Evolutionary conservation across 2,329 filamentous ascomycete species (phyloP).

Genomic region (Talaromyces marneffei): DNA sequence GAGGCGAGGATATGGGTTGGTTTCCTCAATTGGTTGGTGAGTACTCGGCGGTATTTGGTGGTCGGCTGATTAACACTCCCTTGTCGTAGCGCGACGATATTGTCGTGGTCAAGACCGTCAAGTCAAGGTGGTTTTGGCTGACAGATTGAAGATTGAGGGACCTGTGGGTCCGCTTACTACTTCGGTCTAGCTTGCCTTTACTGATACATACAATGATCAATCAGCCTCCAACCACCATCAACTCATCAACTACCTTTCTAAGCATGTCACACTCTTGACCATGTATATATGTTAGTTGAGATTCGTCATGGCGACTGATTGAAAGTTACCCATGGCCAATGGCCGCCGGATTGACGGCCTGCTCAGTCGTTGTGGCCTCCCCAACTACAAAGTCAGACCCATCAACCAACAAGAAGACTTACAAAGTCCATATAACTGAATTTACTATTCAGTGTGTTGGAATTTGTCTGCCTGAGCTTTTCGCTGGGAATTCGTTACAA

Average conservation of each 20-base stretch:
- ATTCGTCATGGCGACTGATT: neutral
- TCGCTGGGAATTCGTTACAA: neutral
- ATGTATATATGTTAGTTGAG: neutral
- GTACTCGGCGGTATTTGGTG: too few relatives aligned
- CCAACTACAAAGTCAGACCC: neutral
- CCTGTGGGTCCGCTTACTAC: neutral
- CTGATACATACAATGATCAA: neutral
- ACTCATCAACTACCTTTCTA: neutral
- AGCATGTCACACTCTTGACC: neutral
- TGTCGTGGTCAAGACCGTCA: too few relatives aligned
- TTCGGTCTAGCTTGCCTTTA: neutral
- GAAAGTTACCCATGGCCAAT: neutral
- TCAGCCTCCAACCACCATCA: neutral
- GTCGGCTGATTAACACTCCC: too few relatives aligned
- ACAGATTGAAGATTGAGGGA: neutral
- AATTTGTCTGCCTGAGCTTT: neutral
- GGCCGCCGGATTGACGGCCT: too few relatives aligned
- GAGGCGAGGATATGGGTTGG: neutral
- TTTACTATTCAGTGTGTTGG: neutral
- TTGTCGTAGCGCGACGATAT: too few relatives aligned
- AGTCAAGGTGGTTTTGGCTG: neutral
- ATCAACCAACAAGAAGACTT: neutral
- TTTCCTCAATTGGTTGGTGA: neutral
- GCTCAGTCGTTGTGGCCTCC: neutral
- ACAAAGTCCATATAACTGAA: neutral